Evolutionary conservation across 805 yeast genomes (phyloP), one percentile per base, ranked within the genome.

Genomic region (Yarrowia deformans): DNA sequence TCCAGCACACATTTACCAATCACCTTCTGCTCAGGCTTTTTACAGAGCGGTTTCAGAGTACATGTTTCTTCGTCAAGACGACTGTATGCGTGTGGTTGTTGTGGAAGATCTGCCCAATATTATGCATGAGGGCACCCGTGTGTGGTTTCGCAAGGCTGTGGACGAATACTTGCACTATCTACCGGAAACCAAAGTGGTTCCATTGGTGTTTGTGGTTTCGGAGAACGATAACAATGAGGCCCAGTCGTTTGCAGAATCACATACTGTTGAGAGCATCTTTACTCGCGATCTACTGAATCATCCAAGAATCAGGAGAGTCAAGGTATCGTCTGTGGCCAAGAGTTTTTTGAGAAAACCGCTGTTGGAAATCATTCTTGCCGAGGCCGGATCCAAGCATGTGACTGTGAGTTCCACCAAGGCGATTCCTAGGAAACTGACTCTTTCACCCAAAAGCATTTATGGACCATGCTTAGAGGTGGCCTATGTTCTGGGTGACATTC

Each of bases 31-130:
- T 1, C 46, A 63, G 37, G 68, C 46, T 3, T 63, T 63, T 23
- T 13, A 63, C n/a, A 34, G 10, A 8, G 66, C 66, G 13, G 66
- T 60, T 3, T 60, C 66, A 2, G 52, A 60, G 43, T 60, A 43
- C 42, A 60, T 60, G 66, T 45, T 16, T n/a, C 52, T 60, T 18
- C 50, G 66, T 9, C 66, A 60, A 34, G 66, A 60, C 18, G 66
- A 34, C 7, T 14, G 32, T 29, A 29, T 60, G n/a, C 19, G 46
- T 1, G 35, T 39, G 8, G 18, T 63, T 4, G 9, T 35, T 1
- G 48, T 63, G 18, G 68, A 63, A 14, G 68, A 63, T 29, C 46
- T 63, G 14, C 68, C 68, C 8, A 63, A 63, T 7, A 49, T 63
- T n/a, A 48, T 49, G 68, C 68, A 63, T 63, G 23, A 8, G 5